These are phyloP conservation scores for Talaromyces nanjingensis DNA, from an alignment of 495 filamentous ascomycete genomes.

Conservation along the genomic window DNA sequence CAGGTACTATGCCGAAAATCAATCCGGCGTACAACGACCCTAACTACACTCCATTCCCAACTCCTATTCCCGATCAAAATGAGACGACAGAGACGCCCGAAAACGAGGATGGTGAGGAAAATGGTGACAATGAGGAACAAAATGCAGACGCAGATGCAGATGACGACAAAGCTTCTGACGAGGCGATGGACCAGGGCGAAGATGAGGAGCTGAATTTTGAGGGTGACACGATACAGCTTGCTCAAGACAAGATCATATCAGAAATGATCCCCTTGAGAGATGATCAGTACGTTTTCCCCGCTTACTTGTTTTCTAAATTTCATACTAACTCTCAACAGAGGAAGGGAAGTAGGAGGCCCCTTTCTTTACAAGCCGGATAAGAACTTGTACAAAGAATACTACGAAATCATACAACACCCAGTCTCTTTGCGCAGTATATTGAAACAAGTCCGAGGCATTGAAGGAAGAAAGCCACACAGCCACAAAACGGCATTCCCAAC, in stretches of 20 bases:
- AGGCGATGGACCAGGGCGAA: slow-evolving; percentile 26
- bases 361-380: slow-evolving; percentile 30
- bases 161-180: slow-evolving; percentile 14
- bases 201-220: slow-evolving; percentile 48
- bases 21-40: slow-evolving; percentile 64
- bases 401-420: slow-evolving; percentile 64
- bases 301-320: not conserved
- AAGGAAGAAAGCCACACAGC: slow-evolving; percentile 55
- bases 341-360: slow-evolving; percentile 22
- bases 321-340: slow-evolving; percentile 17
- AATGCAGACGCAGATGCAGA: slow-evolving; percentile 26
- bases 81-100: not conserved
- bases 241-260: slow-evolving; percentile 70
- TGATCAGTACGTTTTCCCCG: slow-evolving; percentile 38
- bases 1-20: slow-evolving; percentile 65
- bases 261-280: slow-evolving; percentile 60
- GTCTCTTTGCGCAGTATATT: slow-evolving; percentile 64
- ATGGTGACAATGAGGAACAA: slow-evolving; percentile 26
- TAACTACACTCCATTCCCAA: slow-evolving; percentile 54
- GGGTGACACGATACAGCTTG: slow-evolving; percentile 66
- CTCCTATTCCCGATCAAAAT: slow-evolving; percentile 45
- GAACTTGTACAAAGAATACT: slow-evolving; percentile 54
- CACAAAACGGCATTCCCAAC: slow-evolving; percentile 64
- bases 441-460: slow-evolving; percentile 61
- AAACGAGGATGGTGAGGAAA: slow-evolving; percentile 16